Conservation (phyloP, 1,284 basidiomycete species). For the Ustilago shanxiensis region DNA sequence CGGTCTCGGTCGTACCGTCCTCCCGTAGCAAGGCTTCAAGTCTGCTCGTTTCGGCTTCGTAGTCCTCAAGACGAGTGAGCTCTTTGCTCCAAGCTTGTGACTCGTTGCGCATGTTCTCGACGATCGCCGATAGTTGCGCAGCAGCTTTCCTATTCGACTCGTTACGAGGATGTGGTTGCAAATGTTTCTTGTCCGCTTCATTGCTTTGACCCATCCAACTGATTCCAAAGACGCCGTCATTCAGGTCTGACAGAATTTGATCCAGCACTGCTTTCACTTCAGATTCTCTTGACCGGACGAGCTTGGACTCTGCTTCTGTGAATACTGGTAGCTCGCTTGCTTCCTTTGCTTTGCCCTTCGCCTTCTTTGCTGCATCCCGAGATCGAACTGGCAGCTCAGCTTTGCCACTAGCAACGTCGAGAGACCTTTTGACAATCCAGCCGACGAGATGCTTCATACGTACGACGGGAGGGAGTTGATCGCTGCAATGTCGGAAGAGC, state of each 20-base stretch:
- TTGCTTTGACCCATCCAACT: conserved; percentile 56
- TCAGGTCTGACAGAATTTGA: conserved; percentile 56
- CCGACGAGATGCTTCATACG: conserved; percentile 61
- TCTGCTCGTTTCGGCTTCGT: conserved; percentile 46
- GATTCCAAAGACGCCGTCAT: conserved; percentile 59
- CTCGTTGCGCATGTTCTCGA: conserved; percentile 52
- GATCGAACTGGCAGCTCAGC: conserved; percentile 29
- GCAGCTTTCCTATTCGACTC: conserved; percentile 53
- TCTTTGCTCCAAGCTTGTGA: conserved; percentile 54
- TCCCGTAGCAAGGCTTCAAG: conserved; percentile 39
- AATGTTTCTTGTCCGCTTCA: conserved; percentile 17
- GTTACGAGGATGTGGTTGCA: conserved; percentile 61
- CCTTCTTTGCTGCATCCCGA: conserved; percentile 32
- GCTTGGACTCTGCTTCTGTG: conserved; percentile 49
- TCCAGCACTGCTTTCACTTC: conserved; percentile 48
- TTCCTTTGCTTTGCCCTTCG: conserved; percentile 39
- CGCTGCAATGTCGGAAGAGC: conserved; percentile 61
- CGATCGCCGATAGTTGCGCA: conserved; percentile 47
- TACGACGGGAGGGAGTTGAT: conserved; percentile 58
- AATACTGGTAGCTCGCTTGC: conserved; percentile 30
- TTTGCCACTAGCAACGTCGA: conserved; percentile 51
- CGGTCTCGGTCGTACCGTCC: conserved; percentile 23
- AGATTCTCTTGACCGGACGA: conserved; percentile 30
- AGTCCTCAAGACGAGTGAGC: conserved; percentile 42
- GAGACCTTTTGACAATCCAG: conserved; percentile 61